Base-by-base conservation (phyloP, 163 green algal species). In the Coccomyxa subellipsoidea region DNA sequence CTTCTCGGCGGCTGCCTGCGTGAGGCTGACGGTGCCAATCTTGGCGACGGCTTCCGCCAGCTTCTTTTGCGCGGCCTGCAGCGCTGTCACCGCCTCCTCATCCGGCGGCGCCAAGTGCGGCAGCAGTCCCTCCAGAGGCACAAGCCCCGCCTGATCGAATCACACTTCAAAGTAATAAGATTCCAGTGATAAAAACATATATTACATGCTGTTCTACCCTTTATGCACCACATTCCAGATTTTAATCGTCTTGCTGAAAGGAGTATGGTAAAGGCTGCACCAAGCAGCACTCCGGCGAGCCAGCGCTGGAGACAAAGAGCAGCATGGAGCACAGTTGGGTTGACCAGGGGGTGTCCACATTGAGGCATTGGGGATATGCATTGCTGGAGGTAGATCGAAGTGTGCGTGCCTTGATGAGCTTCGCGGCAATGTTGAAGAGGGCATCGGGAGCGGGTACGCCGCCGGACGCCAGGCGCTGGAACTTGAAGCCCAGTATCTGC, bases 401-500 rank as follows among this genome's bases (percentile, higher is more conserved):
- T 27, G 38, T 31, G 69, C 80, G 29, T 34, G 79, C 81, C 81
- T 85, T 82, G 38, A 85, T 70, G 4, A 82, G 38, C 59, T 78
- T 31, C 7, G 79, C 76, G 36, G 76, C 23, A 37, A 85, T 38
- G 9, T 38, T 40, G 72, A 76, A 82, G 34, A 85, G 38, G 23
- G 73, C 69, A 25, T 72, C 38, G 12, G 76, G 66, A 0, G 54
- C 31, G 31, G 72, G 29, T 53, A 47, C 54, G 4, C 54, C 54
- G 18, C 72, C 81, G 5, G n/a, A 25, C 54, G 69, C 31, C 36
- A 79, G 54, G 25, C 31, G 40, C n/a, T 54, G 47, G 47, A 92
- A 90, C 54, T 87, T 89, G 85, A 94, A 93, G 69, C 90, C 90
- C 85, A 93, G 53, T 29, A 93, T 84, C 53, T 93, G 84, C 53